Conservation (phyloP, 202 grass and related monocot genomes). For the Eragrostis tef region DNA sequence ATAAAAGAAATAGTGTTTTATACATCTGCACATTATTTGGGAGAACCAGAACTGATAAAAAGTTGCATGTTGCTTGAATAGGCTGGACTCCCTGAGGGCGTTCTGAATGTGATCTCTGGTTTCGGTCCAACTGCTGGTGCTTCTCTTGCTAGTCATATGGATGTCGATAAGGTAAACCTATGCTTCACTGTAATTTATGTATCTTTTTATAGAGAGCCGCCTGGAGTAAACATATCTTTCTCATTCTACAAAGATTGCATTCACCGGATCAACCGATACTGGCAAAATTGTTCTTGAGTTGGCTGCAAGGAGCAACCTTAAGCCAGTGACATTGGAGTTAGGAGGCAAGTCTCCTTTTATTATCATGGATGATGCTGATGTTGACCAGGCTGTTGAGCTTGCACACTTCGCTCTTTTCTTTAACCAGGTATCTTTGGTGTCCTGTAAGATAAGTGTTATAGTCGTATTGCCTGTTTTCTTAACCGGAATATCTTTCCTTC, state of each 20-base stretch:
- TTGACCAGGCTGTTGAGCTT: constrained; percentile 91
- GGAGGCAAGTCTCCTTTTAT: constrained; percentile 97
- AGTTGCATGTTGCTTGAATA: constrained; percentile 39
- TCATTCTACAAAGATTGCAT: constrained; percentile 65
- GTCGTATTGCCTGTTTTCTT: not conserved
- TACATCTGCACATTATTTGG: constrained; percentile 5
- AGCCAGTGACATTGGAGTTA: constrained; percentile 85
- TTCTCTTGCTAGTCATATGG: constrained; percentile 97
- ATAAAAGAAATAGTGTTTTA: not conserved
- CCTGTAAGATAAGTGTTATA: not conserved
- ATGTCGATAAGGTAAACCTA: constrained; percentile 89
- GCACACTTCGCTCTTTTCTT: constrained; percentile 94
- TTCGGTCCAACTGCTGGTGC: constrained; percentile 96
- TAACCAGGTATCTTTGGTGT: constrained; percentile 69
- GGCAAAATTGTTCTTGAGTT: constrained; percentile 88
- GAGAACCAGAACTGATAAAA: constrained; percentile 28
- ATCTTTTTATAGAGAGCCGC: not conserved
- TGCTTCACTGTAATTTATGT: not conserved
- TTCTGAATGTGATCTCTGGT: constrained; percentile 81
- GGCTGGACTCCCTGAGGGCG: constrained; percentile 92
- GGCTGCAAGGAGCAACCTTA: constrained; percentile 93
- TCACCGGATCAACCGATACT: constrained; percentile 89
- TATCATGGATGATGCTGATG: constrained; percentile 91
- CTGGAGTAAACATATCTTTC: not conserved
- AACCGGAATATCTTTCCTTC: not conserved